Evolutionary conservation across 2,329 filamentous ascomycete genomes (phyloP), one percentile per base, ranked within the genome.

Genomic region (Sporothrix pallida): DNA sequence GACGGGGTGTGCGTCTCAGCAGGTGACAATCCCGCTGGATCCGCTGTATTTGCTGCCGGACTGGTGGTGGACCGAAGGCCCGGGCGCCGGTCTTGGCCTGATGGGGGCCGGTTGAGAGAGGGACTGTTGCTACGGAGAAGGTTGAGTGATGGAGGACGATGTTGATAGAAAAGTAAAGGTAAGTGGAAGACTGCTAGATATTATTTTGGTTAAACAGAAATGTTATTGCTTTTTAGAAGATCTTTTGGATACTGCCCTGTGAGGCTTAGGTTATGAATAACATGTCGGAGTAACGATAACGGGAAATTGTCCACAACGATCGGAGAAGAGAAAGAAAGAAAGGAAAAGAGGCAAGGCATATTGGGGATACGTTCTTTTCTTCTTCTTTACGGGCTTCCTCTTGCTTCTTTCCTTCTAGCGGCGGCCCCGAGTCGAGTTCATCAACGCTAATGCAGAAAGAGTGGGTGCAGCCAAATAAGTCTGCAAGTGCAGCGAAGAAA

Each of bases 1-100:
- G 1, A 67, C 71, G 17, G 71, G 71, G 10, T 72, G 71, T 13
- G 10, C 31, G 17, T 67, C 71, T 2, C 26, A 31, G 9, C n/a
- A 72, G 7, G 71, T 72, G 48, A 46, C 60, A 10, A 56, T 73
- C 23, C 50, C 71, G 46, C 71, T 67, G 71, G 58, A 72, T 26
- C 60, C 71, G n/a, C 48, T 72, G 70, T 72, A 72, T 13, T 60
- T 72, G 71, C 60, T 72, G 31, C 60, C 71, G n/a, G 71, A 67
- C 60, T 72, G 71, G 71, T 72, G 71, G 71, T 72, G 71, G 71
- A 72, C 71, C 17, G 71, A 67, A 23, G 71, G 71, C n/a, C 71
- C 71, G 12, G 71, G 71, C 15, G 71, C 71, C 1, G 58, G 56
- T 0, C 46, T 72, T 23, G 70, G 70, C 1, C n/a, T 56, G 20